Percentiles rank a stretch among this genome's conserved stretches.
These are phyloP conservation scores for Trichoderma gamsii DNA, from an alignment of 495 filamentous ascomycete species.

Conservation along the genomic window DNA sequence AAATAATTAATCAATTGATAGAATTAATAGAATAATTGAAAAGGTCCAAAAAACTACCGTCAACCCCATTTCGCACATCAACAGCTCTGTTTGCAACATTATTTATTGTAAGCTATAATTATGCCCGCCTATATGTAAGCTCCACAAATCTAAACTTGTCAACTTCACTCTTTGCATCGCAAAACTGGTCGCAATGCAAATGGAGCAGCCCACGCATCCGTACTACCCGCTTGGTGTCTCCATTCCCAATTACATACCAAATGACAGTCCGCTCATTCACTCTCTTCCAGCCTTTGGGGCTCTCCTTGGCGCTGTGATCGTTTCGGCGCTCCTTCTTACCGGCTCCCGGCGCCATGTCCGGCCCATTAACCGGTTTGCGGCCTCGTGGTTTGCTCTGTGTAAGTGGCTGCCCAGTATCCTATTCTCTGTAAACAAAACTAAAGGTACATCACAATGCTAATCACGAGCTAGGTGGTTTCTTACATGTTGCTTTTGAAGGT, in stretches of 20 bases:
- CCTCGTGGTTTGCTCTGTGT: constrained; percentile 58
- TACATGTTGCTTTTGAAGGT: constrained; percentile 79
- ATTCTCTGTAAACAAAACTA: background rate
- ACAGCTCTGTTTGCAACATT: no score
- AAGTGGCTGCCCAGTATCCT: constrained; percentile 20
- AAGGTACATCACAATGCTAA: constrained; percentile 21
- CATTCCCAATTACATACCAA: constrained; percentile 53
- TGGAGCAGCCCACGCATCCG: constrained; percentile 42
- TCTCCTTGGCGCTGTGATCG: constrained; percentile 40
- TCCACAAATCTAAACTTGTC: no score
- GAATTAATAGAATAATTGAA: no score
- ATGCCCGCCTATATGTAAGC: no score
- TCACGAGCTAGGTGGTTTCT: constrained; percentile 38
- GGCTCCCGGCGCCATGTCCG: constrained; percentile 25
- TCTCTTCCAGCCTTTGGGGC: constrained; percentile 44
- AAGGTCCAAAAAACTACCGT: no score
- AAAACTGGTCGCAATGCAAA: no score
- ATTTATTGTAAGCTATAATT: no score
- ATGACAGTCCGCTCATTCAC: constrained; percentile 42
- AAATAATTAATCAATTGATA: no score
- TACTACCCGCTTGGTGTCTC: constrained; percentile 62
- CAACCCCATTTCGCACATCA: no score
- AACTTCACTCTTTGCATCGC: no score
- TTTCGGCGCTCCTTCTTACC: constrained; percentile 36
- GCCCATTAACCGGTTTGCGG: constrained; percentile 30